A percentile compares a stretch with the other conserved stretches of the same genome.
phyloP scores from a whole-genome alignment of 352 stramenopile species.

The Globisporangium middletonii region DNA sequence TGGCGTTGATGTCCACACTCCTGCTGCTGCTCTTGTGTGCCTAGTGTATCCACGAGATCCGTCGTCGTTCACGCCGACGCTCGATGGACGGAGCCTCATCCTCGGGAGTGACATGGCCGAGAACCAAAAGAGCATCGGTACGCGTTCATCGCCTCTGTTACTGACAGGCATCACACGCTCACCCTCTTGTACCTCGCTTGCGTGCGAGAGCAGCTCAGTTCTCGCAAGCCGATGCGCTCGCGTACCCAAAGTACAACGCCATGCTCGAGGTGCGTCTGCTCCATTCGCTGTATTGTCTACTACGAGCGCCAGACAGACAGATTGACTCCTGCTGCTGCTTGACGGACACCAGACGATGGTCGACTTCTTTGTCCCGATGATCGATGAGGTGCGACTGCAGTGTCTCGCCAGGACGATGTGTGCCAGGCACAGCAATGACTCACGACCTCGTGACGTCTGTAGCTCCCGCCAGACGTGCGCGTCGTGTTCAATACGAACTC shows the following conservation, averaged over 20 bases:
- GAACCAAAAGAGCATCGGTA: constrained; percentile 75
- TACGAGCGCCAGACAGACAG: not conserved
- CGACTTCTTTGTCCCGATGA: constrained; percentile 76
- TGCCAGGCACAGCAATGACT: not conserved
- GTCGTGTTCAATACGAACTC: constrained; percentile 51
- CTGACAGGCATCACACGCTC: not conserved
- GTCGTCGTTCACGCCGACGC: constrained; percentile 84
- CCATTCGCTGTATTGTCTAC: not conserved
- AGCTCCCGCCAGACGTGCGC: constrained; percentile 69
- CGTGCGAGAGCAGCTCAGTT: constrained; percentile 67
- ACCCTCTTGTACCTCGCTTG: not conserved
- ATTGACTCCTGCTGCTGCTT: not conserved
- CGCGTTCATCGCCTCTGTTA: not conserved
- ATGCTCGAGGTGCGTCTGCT: constrained; percentile 55
- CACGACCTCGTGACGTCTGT: not conserved
- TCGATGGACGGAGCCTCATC: constrained; percentile 71
- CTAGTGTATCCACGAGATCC: constrained; percentile 76
- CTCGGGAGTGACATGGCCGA: constrained; percentile 69
- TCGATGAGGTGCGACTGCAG: constrained; percentile 47
- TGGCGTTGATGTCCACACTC: not conserved
- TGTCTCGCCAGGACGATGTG: not conserved
- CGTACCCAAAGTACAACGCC: constrained; percentile 78
- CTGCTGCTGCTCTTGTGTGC: not conserved
- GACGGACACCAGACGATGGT: constrained; percentile 47
- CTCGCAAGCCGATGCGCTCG: constrained; percentile 61